Evolutionary conservation across 164 flowering plant genomes (phyloP).

Genomic region (Umbilicus rupestris): DNA sequence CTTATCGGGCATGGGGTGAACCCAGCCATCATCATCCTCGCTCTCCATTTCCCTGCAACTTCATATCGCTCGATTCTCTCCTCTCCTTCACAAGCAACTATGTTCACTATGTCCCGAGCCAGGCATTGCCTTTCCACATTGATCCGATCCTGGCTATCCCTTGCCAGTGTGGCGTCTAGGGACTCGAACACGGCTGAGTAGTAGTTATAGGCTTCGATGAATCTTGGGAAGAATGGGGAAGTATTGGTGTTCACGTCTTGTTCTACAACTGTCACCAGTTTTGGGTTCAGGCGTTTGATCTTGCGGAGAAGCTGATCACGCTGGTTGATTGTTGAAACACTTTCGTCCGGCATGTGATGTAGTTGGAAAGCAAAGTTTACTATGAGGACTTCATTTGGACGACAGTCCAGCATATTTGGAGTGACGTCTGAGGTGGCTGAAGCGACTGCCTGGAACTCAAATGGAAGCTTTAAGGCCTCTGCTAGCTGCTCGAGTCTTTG

Average conservation of each 20-base stretch:
- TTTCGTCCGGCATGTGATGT: conserved; percentile 99
- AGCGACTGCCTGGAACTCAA: conserved; percentile 62
- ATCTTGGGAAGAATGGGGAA: conserved; percentile 74
- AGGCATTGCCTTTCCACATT: conserved; percentile 90
- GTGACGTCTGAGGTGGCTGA: conserved; percentile 45
- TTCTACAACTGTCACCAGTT: conserved; percentile 85
- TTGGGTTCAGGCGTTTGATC: conserved; percentile 78
- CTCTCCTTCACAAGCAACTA: conserved; percentile 92
- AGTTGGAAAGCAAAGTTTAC: conserved; percentile 97
- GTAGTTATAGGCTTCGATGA: conserved; percentile 77
- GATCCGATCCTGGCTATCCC: conserved; percentile 79
- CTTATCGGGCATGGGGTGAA: conserved; percentile 54
- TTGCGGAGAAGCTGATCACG: conserved; percentile 82
- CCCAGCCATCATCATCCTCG: conserved; percentile 96
- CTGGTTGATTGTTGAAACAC: conserved; percentile 80
- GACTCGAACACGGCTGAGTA: conserved; percentile 88
- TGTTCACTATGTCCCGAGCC: conserved; percentile 84
- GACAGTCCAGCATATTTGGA: conserved; percentile 52
- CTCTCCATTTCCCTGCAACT: conserved; percentile 95
- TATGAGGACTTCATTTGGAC: conserved; percentile 55
- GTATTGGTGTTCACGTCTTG: conserved; percentile 96
- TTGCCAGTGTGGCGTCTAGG: conserved; percentile 70
- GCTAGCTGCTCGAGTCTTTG: conserved; percentile 69
- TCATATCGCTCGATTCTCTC: conserved; percentile 92
- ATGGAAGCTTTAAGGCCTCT: conserved; percentile 42